Base-by-base conservation (phyloP, 2,329 filamentous ascomycete species). In the Cladosporium sp. region DNA sequence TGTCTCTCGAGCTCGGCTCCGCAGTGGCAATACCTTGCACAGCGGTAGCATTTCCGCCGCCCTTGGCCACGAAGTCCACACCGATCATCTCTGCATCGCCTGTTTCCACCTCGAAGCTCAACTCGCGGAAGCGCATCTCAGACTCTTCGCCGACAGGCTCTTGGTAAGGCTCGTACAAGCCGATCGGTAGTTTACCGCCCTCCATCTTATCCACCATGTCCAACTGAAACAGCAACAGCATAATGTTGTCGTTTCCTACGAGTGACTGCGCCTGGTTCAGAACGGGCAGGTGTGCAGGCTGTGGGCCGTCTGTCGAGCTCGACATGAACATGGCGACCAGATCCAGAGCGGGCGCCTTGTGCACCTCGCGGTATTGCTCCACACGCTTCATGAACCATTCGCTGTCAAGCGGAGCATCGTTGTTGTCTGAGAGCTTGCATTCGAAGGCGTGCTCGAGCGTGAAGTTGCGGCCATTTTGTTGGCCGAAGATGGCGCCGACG, bases 1-100 rank as follows among this genome's bases (percentile, higher is more conserved):
- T 67, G 29, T 64, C 44, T 65, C 18, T 82, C 78, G 57, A 84
- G 83, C 78, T 46, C 80, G 79, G 28, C 67, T 72, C 63, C 6
- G 44, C 46, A 40, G 55, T 16, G 29, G 50, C 44, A 37, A 46
- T 33, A 10, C 70, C 71, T 21, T 66, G 66, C 28, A 87, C 81
- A 35, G 87, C 87, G 12, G 90, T 88, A 28, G 93, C 93, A 73
- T 91, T 94, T 57, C 91, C 91, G 56, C 91, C 91, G 46, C 91
- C 92, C 62, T 89, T 89, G 0, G 94, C 93, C 23, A 99, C 90
- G 70, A 93, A 96, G 78, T 97, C 93, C 73, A 99, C 91, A 71
- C 91, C 91, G 70, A 99, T 98, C 93, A 97, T 97, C 78, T 99
- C 95, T 1, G 93, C 93, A 77, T 98, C 93, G 11, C 92, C 92